Base-by-base conservation (phyloP, 805 yeast species). In the Nakazawaea siamensis region DNA sequence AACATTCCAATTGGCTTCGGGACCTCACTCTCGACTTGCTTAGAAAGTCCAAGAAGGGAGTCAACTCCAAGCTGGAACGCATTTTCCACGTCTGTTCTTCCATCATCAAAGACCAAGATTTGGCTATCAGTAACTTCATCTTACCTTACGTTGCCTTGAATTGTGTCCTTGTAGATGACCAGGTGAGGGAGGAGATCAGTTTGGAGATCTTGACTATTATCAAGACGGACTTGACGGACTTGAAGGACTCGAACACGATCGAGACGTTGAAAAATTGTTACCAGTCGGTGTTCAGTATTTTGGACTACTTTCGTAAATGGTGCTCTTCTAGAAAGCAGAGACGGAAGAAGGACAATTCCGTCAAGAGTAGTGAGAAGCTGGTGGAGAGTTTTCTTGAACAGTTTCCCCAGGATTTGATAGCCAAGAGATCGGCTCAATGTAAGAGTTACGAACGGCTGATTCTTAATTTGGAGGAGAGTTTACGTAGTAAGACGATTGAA, bases 241-340 rank as follows among this genome's bases (percentile, higher is more conserved):
- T 66, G 14, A 67, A 70, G 13, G 74, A 76, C 19, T 73, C 75
- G 31, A 63, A 70, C 31, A 58, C 73, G 2, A 48, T 56, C 4
- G 90, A 80, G 41, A 72, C 70, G 39, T 51, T 81, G 39, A 74
- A 73, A 45, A 57, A 72, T 29, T 80, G 86, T 43, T 83, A 75
- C 47, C 82, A 82, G 39, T 64, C 86, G 0, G 69, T 87, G 0
- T 86, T 92, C 47, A 74, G 76, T 27, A 75, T 88, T 3, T 58
- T 88, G 18, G 97, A 92, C 48, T 86, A 87, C 49, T 73, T 87
- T 42, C 73, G 78, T 39, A 85, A 81, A 45, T 87, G 96, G 95
- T 48, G 58, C 1, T 61, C 69, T 2, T 61, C 59, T 28, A 58
- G 60, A 27, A 63, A 62, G 25, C 57, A 57, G 34, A 47, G 51